Percentiles rank a stretch among this genome's conserved stretches.
phyloP scores from a whole-genome alignment of 805 yeast species.

The Jamesozyma piceae region DNA sequence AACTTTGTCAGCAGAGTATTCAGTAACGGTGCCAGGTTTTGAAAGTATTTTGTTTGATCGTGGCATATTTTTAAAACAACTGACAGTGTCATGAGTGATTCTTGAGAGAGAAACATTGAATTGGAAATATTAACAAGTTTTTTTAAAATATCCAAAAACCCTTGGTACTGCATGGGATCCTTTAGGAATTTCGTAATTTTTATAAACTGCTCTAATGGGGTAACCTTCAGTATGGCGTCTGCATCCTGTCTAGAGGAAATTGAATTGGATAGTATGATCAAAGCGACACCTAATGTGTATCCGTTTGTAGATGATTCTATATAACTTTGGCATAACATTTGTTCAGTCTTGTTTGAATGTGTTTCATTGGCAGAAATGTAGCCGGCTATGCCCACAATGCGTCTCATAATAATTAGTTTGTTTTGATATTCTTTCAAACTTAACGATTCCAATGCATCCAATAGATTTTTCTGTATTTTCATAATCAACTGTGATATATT shows the following conservation, averaged over 20 bases:
- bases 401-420: conserved; percentile 27
- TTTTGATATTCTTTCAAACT: conserved; percentile 16
- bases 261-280: conserved; percentile 23
- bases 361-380: conserved; percentile 21
- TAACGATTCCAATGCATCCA: conserved; percentile 13
- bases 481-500: conserved; percentile 1
- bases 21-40: conserved; percentile 17
- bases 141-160: conserved; percentile 22
- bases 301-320: conserved; percentile 11
- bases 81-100: conserved; percentile 9
- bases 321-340: conserved; percentile 9
- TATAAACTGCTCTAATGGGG: conserved; percentile 13
- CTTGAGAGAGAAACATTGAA: conserved; percentile 14
- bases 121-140: conserved; percentile 21
- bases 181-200: conserved; percentile 8
- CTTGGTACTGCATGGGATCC: conserved; percentile 30
- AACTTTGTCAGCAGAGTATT: conserved; percentile 21
- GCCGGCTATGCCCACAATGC: conserved; percentile 21
- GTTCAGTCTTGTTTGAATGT: conserved; percentile 16
- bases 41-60: conserved; percentile 22
- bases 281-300: conserved; percentile 20
- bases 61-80: conserved; percentile 14
- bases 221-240: conserved; percentile 8
- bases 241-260: conserved; percentile 17
- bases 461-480: conserved; percentile 12